Evolutionary conservation across 1,284 basidiomycete species (phyloP), one percentile per base, ranked within the genome.

Genomic region (Inonotus hispidus): DNA sequence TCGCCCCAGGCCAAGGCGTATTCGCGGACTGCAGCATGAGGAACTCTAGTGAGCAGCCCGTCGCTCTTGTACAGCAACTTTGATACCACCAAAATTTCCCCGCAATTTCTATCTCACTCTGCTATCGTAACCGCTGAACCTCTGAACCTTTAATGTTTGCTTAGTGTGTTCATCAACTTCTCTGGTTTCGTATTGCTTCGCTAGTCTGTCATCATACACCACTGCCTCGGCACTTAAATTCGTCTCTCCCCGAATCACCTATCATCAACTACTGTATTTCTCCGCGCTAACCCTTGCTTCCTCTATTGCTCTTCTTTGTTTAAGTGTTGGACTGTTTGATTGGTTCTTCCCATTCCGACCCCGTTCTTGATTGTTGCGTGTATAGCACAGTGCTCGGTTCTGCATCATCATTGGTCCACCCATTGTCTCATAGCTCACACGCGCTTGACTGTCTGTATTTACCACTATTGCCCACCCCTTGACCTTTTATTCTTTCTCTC

Each of bases 351-450:
- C 35, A 29, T 55, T 39, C 53, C 37, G 37, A 38, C 37, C 21
- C 49, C 57, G 57, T 59, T 59, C 52, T 61, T 61, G 60, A 61
- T 61, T 61, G 60, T 58, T 49, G 56, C 47, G 55, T 61, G 60
- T 61, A 61, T 45, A 61, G 60, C 60, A 56, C 60, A 61, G 56
- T 57, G 52, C 56, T 61, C 53, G 50, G 32, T 62, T 58, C 39
- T 53, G 47, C 59, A 46, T 54, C 46, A 59, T 62, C 52, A 46
- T 58, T 43, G 61, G 61, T 62, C 49, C 45, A 58, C 47, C 57
- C 29, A 62, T 54, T 62, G 61, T 62, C 57, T 62, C 58, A 62
- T 62, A 62, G 61, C 61, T 55, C 32, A 50, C 61, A 62, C 61
- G 53, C 56, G 53, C 56, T 57, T 55, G 57, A 49, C 57, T 62